Evolutionary conservation across 2,329 filamentous ascomycete species (phyloP).

Genomic region (Aspergillus ochraceus): DNA sequence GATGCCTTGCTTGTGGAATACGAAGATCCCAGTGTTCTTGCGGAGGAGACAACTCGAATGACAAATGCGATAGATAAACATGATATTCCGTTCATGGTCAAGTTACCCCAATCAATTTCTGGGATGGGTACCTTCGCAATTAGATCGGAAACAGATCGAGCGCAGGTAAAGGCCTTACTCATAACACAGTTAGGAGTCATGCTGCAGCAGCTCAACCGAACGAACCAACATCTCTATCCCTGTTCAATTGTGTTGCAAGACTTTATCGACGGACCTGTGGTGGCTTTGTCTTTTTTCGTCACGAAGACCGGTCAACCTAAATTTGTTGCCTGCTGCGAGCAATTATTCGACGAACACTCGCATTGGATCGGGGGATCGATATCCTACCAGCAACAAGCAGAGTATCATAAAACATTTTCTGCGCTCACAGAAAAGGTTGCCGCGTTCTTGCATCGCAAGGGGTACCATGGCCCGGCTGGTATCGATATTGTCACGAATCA

Average conservation of each 20-base stretch:
- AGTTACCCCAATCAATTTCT: conserved; percentile 2
- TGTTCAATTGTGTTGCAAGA: conserved; percentile 3
- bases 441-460: background rate
- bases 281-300: conserved; percentile 2
- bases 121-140: conserved; percentile 4
- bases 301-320: background rate
- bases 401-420: background rate
- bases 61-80: background rate
- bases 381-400: background rate
- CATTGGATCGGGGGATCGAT: conserved; percentile 3
- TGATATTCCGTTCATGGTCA: conserved; percentile 1
- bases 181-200: background rate
- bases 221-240: background rate
- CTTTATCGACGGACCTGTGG: background rate
- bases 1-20: background rate
- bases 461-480: conserved; percentile 7
- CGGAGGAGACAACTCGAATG: background rate
- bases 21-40: background rate
- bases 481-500: conserved; percentile 5
- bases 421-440: background rate
- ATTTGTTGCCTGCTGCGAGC: background rate
- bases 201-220: background rate
- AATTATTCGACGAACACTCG: background rate
- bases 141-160: background rate
- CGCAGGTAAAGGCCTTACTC: background rate